Percentiles rank a stretch among this genome's conserved stretches.
Conservation (phyloP, 495 filamentous ascomycete species). For the Tetracladium marchalianum region DNA sequence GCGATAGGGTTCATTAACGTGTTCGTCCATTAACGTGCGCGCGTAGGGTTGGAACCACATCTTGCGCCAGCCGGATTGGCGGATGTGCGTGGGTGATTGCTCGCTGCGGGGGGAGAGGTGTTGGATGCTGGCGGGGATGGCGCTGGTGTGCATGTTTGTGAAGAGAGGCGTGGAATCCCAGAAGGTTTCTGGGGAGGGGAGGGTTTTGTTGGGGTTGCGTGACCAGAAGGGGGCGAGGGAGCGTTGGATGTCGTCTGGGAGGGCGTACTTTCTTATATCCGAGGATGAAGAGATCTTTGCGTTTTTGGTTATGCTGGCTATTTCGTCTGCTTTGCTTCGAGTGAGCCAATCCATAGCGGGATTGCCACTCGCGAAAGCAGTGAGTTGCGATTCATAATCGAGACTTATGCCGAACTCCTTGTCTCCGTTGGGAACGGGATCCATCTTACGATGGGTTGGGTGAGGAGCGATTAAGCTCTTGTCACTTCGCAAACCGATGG, state of each 20-base stretch:
- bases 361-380: constrained; percentile 39
- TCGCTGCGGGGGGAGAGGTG: no score
- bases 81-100: no score
- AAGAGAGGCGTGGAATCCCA: no score
- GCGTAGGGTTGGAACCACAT: constrained; percentile 50
- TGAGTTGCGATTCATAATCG: constrained; percentile 44
- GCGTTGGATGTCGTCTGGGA: no score
- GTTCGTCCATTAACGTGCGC: constrained; percentile 39
- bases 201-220: constrained; percentile 28
- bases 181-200: no score
- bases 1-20: constrained; percentile 32
- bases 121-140: no score
- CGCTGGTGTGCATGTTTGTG: no score
- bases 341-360: constrained; percentile 38
- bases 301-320: constrained; percentile 20
- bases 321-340: constrained; percentile 22
- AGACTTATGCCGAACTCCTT: constrained; percentile 50
- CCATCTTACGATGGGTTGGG: not conserved
- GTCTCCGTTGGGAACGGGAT: constrained; percentile 16
- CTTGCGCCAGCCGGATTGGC: constrained; percentile 37
- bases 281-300: not conserved
- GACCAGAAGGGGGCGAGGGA: constrained; percentile 21
- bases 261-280: no score
- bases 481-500: no score
- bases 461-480: no score